Base-by-base conservation (phyloP, 2,329 filamentous ascomycete species). In the Septoria petroselini region DNA sequence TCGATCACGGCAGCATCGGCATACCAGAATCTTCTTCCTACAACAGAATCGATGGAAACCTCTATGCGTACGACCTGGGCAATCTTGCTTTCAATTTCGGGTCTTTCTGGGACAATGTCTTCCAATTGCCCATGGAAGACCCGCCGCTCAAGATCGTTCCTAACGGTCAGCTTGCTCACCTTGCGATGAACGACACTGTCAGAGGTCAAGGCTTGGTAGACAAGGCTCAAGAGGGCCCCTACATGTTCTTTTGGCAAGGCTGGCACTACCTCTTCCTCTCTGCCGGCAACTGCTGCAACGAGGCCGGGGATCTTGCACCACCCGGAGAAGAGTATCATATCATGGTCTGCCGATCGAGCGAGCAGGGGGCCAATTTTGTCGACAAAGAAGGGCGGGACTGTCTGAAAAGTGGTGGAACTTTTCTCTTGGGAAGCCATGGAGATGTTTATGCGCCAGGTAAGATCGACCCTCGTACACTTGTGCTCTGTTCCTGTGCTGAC, bases 51-150 rank as follows among this genome's bases (percentile, higher is more conserved):
- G 85, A 75, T 44, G 57, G 62, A 4, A 68, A 70, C 25, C 44
- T 48, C 15, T 52, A 37, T 18, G 42, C 37, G 8, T 47, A 46
- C 18, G 43, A 52, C 18, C 7, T 37, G 19, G 40, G 47, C 12
- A 35, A 33, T 30, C 46, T 49, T 15, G 41, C 41, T 6, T 19
- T 56, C 12, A 52, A 49, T 29, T 87, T 85, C 52, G 84, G 83
- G 15, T 84, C 81, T 11, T 88, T 85, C 74, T 88, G 83, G 82
- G 65, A 71, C 3, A 78, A 82, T 61, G 74, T 86, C 54, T 84
- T 80, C 69, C 79, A 81, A 62, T 77, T 80, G 1, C 64, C 71
- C 31, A 75, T 85, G 62, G 63, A 42, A 17, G 33, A 53, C 33
- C 53, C 55, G 1, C 55, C 57, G 4, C 51, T 60, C 15, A 55